phyloP scores from a whole-genome alignment of 345 rosid species.

The Microthlaspi erraticum region DNA sequence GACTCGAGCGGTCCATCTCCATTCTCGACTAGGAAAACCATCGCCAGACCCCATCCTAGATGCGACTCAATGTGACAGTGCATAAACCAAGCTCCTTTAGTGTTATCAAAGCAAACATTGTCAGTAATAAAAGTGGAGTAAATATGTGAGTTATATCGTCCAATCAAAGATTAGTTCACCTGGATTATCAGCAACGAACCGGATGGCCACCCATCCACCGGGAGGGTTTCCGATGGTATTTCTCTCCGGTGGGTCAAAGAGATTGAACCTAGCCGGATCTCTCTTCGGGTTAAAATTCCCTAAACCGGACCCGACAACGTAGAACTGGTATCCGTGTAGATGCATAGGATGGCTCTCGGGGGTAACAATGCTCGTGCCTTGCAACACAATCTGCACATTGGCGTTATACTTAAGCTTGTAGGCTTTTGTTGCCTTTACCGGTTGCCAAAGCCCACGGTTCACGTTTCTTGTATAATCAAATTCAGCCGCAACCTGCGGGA shows the following conservation, averaged over 20 bases:
- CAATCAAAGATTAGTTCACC: slow-evolving; percentile 48
- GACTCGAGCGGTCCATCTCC: slow-evolving; percentile 70
- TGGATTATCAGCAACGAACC: slow-evolving; percentile 84
- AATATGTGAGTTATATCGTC: not conserved
- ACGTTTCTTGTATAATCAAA: slow-evolving; percentile 78
- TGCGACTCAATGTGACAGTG: slow-evolving; percentile 57
- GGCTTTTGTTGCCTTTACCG: slow-evolving; percentile 66
- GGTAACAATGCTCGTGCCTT: slow-evolving; percentile 82
- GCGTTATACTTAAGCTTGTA: slow-evolving; percentile 72
- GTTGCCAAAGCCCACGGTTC: slow-evolving; percentile 84
- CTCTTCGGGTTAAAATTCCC: slow-evolving; percentile 75
- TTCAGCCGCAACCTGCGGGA: slow-evolving; percentile 71
- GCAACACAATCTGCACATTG: slow-evolving; percentile 71
- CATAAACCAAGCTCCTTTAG: slow-evolving; percentile 47
- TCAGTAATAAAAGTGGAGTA: too few species aligned
- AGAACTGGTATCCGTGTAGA: slow-evolving; percentile 81
- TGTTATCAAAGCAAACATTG: slow-evolving; percentile 23
- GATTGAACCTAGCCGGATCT: slow-evolving; percentile 76
- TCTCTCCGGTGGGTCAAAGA: slow-evolving; percentile 75
- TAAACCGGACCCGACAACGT: slow-evolving; percentile 70
- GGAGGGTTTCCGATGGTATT: slow-evolving; percentile 87
- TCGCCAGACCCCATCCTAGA: slow-evolving; percentile 73
- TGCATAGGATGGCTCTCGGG: slow-evolving; percentile 89
- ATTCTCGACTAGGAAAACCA: slow-evolving; percentile 77
- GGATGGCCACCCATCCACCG: slow-evolving; percentile 93